Conservation (phyloP, 179 eudicot species). For the Spinacia oleracea region DNA sequence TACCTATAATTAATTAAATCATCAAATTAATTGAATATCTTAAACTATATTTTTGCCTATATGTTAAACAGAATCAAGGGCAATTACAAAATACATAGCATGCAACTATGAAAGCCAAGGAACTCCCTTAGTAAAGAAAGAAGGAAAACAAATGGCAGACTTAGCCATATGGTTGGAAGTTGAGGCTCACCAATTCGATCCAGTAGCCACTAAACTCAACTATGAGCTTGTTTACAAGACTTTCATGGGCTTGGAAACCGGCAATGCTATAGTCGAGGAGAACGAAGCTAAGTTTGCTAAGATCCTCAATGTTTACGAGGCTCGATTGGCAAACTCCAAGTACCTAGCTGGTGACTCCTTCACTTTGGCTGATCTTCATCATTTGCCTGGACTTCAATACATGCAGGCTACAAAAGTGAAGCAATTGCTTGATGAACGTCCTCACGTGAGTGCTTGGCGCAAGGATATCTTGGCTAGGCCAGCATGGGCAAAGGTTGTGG, state of each 20-base stretch:
- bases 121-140: conserved; percentile 32
- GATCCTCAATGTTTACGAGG: conserved; percentile 63
- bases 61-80: conserved; percentile 63
- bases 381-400: conserved; percentile 37
- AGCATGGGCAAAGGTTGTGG: conserved; percentile 48
- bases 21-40: no score
- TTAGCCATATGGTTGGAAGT: conserved; percentile 55
- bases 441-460: conserved; percentile 53
- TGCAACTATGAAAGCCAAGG: conserved; percentile 45
- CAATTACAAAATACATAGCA: conserved; percentile 53
- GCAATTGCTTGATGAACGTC: conserved; percentile 40
- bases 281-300: conserved; percentile 35
- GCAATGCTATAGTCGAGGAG: conserved; percentile 33
- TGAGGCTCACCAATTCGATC: conserved; percentile 54
- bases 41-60: not conserved
- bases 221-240: conserved; percentile 48
- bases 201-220: conserved; percentile 35
- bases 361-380: conserved; percentile 57
- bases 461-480: conserved; percentile 61
- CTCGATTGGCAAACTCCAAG: conserved; percentile 46
- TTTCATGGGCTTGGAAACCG: conserved; percentile 36
- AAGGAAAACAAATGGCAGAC: conserved; percentile 44
- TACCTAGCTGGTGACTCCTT: conserved; percentile 56
- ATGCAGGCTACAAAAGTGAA: conserved; percentile 34
- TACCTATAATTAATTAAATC: no score